Conservation (phyloP, 1,284 basidiomycete species). For the Sporisorium exsertum region DNA sequence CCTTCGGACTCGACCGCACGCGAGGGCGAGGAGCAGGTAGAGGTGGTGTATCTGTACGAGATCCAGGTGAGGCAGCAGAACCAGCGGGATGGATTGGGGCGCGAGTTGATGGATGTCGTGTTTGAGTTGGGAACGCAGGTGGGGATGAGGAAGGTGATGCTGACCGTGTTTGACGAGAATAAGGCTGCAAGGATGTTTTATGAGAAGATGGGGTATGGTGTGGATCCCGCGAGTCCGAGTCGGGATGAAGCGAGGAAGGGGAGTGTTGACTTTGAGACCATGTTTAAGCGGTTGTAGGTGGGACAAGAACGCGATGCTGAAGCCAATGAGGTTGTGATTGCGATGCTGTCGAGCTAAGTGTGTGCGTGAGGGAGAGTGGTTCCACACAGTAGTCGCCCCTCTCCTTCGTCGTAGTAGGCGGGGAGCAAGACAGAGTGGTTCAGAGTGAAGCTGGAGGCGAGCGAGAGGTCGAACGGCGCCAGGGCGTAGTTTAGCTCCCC, state of each 20-base stretch:
- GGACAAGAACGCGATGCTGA: neutral
- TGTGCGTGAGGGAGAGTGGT: neutral
- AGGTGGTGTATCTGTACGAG: slow-evolving; percentile 50
- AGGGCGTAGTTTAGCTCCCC: slow-evolving; percentile 35
- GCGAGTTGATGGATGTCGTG: slow-evolving; percentile 29
- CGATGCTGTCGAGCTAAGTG: neutral
- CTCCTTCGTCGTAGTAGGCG: slow-evolving; percentile 56
- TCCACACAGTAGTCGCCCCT: neutral
- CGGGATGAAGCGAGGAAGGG: slow-evolving; percentile 1
- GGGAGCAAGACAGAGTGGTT: slow-evolving; percentile 70
- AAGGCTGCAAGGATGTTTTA: slow-evolving; percentile 32
- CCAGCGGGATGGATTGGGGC: slow-evolving; percentile 39
- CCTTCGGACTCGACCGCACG: slow-evolving; percentile 10
- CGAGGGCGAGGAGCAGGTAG: slow-evolving; percentile 21
- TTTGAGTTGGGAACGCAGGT: slow-evolving; percentile 10
- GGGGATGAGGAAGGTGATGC: slow-evolving; percentile 35
- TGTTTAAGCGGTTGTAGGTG: slow-evolving; percentile 26
- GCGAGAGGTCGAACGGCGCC: slow-evolving; percentile 17
- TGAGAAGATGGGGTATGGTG: slow-evolving; percentile 55
- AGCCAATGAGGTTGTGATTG: neutral
- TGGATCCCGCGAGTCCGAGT: slow-evolving; percentile 71
- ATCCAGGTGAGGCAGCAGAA: slow-evolving; percentile 29
- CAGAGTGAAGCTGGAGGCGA: slow-evolving; percentile 18
- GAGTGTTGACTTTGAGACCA: slow-evolving; percentile 35
- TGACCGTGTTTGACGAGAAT: slow-evolving; percentile 51